Conservation (phyloP, 1,284 basidiomycete genomes). For the Cryptococcus sp. region DNA sequence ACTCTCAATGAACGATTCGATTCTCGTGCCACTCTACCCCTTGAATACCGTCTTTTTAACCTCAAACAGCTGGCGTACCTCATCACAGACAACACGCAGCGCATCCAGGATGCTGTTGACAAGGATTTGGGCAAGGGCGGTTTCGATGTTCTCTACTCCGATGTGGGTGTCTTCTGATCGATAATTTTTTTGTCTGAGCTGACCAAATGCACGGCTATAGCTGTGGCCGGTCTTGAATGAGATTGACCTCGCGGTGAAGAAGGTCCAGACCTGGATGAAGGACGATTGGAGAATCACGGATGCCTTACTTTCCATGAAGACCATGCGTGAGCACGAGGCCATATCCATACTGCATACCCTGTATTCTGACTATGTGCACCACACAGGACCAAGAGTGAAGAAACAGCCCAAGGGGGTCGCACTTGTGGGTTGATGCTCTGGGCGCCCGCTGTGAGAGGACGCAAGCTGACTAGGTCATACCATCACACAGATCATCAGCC, state of each 20-base stretch:
- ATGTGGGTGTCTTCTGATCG: conserved; percentile 29
- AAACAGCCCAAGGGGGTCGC: conserved; percentile 75
- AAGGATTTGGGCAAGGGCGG: conserved; percentile 58
- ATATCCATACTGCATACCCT: not conserved
- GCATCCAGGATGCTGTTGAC: conserved; percentile 55
- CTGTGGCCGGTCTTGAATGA: conserved; percentile 58
- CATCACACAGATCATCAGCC: conserved; percentile 37
- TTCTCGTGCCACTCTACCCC: conserved; percentile 55
- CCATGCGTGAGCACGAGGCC: conserved; percentile 30
- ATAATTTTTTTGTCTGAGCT: not conserved
- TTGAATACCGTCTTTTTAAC: conserved; percentile 61
- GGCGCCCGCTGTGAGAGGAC: no score
- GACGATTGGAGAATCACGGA: conserved; percentile 62
- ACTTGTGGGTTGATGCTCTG: conserved; percentile 55
- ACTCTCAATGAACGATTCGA: conserved; percentile 56
- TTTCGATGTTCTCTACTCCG: conserved; percentile 28
- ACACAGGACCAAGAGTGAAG: conserved; percentile 61
- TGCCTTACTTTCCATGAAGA: conserved; percentile 40
- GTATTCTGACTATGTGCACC: not conserved
- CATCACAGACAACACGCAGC: conserved; percentile 59
- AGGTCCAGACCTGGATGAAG: conserved; percentile 71
- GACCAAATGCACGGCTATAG: conserved; percentile 14
- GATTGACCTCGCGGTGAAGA: conserved; percentile 61
- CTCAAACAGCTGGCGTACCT: conserved; percentile 62
- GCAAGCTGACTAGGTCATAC: not conserved